Evolutionary conservation across 129 eudicot species (phyloP), one percentile per base, ranked within the genome.

Genomic region (Tagetes patula): DNA sequence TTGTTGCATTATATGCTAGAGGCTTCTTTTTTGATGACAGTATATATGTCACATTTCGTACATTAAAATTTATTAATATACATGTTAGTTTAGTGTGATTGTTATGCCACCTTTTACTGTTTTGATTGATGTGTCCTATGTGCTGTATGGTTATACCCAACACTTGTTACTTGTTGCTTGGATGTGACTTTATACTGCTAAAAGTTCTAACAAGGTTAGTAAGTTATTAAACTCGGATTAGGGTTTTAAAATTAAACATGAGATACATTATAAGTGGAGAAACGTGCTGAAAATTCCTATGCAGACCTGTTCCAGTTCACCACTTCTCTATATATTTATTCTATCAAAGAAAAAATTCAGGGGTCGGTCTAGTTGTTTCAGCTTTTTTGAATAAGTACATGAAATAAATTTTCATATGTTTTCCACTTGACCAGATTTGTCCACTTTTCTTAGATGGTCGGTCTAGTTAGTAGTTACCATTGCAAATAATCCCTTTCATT

Each of bases 1-100:
- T 63, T 50, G 58, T 49, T 64, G 53, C 79, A 65, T 37, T 34
- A 36, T 74, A 64, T 40, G 49, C 52, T 62, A 74, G 52, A 30
- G 64, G 31, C 32, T 30, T n/a, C 14, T 47, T 63, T 55, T 48
- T 30, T 34, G 13, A 38, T 47, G 63, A 49, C 48, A 74, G 6
- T 47, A 20, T 45, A 41, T 64, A 48, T 62, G 27, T 50, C 45
- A 30, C 39, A n/a, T 30, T 4, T 50, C 13, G 45, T 45, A 9
- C 20, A 32, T 0, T 37, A 46, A 36, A 46, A 73, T 36, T 47
- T 45, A 42, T 73, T 34, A 60, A 33, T 47, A 61, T 50, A 50
- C 37, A 52, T 70, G 74, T 10, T 69, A 49, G 8, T 69, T 52
- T 14, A 8, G 45, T 47, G 46, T 58, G 11, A 9, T 2, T 3